Base-by-base conservation (phyloP, 2,329 filamentous ascomycete species). In the Claviceps purpurea region DNA sequence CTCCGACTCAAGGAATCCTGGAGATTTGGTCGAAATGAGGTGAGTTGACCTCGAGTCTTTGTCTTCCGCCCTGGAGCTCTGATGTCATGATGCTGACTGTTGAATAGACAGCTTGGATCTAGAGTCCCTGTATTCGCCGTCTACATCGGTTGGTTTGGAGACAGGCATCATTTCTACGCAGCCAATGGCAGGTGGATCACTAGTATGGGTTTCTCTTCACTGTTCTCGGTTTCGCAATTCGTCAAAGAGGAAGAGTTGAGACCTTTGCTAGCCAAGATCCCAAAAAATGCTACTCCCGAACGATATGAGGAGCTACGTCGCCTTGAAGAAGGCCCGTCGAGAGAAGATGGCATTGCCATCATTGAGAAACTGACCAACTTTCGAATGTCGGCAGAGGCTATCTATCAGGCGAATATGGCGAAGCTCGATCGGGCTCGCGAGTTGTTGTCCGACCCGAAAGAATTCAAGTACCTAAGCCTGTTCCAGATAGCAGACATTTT, bases 81-180 rank as follows among this genome's bases (percentile, higher is more conserved):
- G 8, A 20, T 20, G 30, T 11, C 7, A 22, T 1, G 18, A 1
- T 6, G 10, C 55, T 62, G n/a, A 63, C 55, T n/a, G 13, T 26
- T 7, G 5, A 11, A 8, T 39, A 64, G 62, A 42, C 62, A 63
- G 34, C 57, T 64, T 8, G 62, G 65, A n/a, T 71, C 70, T 11
- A 66, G 74, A 26, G 64, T 72, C 20, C 72, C 73, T 4, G 56
- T 77, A 16, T 65, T 81, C 45, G 78, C 71, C 13, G 61, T 82
- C 45, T 78, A 74, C 56, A 65, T 82, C 7, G 77, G 77, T 14
- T 70, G 65, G 50, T 70, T 76, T 56, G 70, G 74, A 41, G 71
- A 71, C 18, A 66, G 72, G 43, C 68, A 78, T 56, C 76, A 80
- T 60, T 79, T 75, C 60, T 80, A 79, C 61, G 72, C 74, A 34